Evolutionary conservation across 192 early-diverging fungal species (phyloP), one percentile per base, ranked within the genome.

Genomic region (Piromyces finnis): DNA sequence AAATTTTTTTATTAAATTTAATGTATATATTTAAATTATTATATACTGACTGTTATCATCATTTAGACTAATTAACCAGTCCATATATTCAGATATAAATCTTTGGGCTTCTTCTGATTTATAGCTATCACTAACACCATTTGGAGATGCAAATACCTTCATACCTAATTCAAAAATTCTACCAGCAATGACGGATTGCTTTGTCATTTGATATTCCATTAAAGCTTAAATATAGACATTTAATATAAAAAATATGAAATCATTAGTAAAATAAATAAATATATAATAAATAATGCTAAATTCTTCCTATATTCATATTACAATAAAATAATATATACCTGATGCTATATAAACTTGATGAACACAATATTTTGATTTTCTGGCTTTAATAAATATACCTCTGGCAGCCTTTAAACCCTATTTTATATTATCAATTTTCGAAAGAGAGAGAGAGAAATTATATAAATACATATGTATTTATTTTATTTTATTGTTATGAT

Each of bases 161-260:
- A 94, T 84, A 29, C 94, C 95, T n/a, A 93, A 82, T 83, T 95
- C 94, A 85, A 98, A 97, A 41, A 98, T 92, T 80, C 93, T 93
- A 35, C 93, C 94, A 1, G 96, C 97, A 79, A 97, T 88, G 3
- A 80, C 83, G 1, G 91, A 84, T 80, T 95, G 93, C 86, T 97
- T 97, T 78, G 90, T 94, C 80, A 92, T 90, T 82, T 96, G 92
- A 84, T 94, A 95, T 85, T 98, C 97, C 94, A 97, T 94, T 39
- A 95, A 82, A 15, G 96, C 97, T 80, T 85, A 51, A 2, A 77
- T 81, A 79, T 59, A 81, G 5, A 80, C 1, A 78, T 14, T 81
- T 80, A 81, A 35, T 12, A 26, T 68, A 51, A 16, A 13, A 15
- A n/a, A n/a, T n/a, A n/a, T n/a, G n/a, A n/a, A n/a, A n/a, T n/a